These are phyloP conservation scores for Aspergillus bombycis DNA, from an alignment of 2,329 filamentous ascomycete species.

Conservation along the genomic window DNA sequence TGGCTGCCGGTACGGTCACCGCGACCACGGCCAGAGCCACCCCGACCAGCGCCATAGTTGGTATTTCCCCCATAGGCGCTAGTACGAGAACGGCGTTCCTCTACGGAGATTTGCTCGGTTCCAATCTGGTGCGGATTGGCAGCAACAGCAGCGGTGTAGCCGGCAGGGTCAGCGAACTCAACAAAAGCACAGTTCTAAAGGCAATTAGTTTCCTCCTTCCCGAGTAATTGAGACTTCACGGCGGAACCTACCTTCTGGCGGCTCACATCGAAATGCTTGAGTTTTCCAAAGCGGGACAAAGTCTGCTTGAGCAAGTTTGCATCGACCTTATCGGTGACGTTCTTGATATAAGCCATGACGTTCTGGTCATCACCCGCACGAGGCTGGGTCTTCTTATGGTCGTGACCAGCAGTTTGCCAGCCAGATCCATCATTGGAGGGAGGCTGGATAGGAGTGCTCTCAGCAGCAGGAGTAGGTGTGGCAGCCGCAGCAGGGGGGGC, in stretches of 20 bases:
- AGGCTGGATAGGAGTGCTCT: constrained; percentile 73
- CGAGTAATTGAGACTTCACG: not conserved
- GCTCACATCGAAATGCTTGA: constrained; percentile 66
- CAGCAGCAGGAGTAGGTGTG: constrained; percentile 52
- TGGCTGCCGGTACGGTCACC: constrained; percentile 69
- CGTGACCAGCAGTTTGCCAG: constrained; percentile 83
- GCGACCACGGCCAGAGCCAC: constrained; percentile 67
- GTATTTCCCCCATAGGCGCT: constrained; percentile 71
- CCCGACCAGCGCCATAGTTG: constrained; percentile 62
- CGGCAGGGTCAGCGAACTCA: constrained; percentile 80
- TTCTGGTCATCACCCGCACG: constrained; percentile 72
- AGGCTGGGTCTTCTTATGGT: constrained; percentile 82
- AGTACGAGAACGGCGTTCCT: constrained; percentile 81
- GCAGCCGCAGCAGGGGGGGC: constrained; percentile 39
- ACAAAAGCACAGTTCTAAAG: constrained; percentile 92
- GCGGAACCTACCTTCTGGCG: constrained; percentile 69
- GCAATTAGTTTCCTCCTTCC: constrained; percentile 6
- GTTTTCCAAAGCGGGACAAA: constrained; percentile 69
- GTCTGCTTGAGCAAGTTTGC: constrained; percentile 70
- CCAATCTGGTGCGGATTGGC: constrained; percentile 86
- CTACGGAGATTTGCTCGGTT: constrained; percentile 80
- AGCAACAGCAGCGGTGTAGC: constrained; percentile 78
- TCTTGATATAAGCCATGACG: constrained; percentile 90
- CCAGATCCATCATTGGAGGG: constrained; percentile 68
- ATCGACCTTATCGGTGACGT: constrained; percentile 86